phyloP scores from a whole-genome alignment of 371 early-diverging fungal genomes.

The Cokeromyces recurvatus region DNA sequence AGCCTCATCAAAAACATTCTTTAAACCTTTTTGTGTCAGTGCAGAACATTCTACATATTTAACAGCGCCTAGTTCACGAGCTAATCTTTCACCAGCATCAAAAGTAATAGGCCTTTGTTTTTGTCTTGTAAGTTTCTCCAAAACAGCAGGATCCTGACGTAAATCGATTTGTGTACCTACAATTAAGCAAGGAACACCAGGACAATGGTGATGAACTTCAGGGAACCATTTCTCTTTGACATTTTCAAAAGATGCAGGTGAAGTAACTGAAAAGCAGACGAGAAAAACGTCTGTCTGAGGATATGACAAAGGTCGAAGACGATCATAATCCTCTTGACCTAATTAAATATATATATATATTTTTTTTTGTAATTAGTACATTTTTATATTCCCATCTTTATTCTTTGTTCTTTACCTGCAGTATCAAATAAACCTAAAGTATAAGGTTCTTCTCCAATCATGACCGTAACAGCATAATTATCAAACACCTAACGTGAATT shows the following conservation, averaged over 20 bases:
- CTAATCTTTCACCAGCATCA: slow-evolving; percentile 85
- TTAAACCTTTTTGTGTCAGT: slow-evolving; percentile 91
- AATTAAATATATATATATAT: not conserved
- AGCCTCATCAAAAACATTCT: slow-evolving; percentile 98
- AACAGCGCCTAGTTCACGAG: slow-evolving; percentile 90
- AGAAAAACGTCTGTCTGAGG: slow-evolving; percentile 93
- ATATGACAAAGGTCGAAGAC: slow-evolving; percentile 95
- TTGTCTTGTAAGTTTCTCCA: slow-evolving; percentile 81
- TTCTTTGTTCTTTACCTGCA: slow-evolving; percentile 67
- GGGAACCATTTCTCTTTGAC: slow-evolving; percentile 88
- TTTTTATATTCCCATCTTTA: no score
- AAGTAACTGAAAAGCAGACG: slow-evolving; percentile 93
- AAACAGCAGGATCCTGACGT: slow-evolving; percentile 80
- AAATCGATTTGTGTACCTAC: slow-evolving; percentile 97
- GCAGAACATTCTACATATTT: slow-evolving; percentile 98
- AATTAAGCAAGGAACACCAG: slow-evolving; percentile 94
- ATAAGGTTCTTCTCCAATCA: slow-evolving; percentile 90
- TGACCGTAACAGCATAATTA: slow-evolving; percentile 98
- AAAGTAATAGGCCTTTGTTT: slow-evolving; percentile 79
- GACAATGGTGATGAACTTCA: slow-evolving; percentile 96
- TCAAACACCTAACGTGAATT: slow-evolving; percentile 81
- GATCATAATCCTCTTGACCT: slow-evolving; percentile 96
- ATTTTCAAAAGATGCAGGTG: slow-evolving; percentile 92
- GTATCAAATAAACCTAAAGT: slow-evolving; percentile 96
- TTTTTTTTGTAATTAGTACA: not conserved